These are phyloP conservation scores for Cucumis melo DNA, from an alignment of 306 rosid genomes.

Conservation along the genomic window DNA sequence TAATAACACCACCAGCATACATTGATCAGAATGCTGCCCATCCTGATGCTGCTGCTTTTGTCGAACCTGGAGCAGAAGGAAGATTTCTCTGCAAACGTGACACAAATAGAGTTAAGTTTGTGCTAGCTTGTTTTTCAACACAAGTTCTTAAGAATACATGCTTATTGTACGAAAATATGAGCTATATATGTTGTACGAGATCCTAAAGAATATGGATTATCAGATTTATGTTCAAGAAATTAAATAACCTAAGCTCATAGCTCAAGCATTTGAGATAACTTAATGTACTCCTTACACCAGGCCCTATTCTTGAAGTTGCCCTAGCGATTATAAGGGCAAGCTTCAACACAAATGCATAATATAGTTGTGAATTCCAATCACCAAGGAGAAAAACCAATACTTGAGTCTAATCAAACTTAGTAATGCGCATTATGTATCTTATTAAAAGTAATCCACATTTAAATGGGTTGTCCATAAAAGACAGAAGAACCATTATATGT, in stretches of 20 bases:
- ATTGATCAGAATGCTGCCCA: conserved; percentile 91
- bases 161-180: background rate
- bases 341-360: background rate
- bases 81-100: conserved; percentile 54
- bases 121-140: conserved; percentile 5
- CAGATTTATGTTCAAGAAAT: background rate
- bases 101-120: background rate
- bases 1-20: background rate
- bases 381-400: background rate
- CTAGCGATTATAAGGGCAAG: background rate
- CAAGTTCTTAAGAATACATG: background rate
- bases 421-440: background rate
- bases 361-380: background rate
- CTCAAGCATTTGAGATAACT: too few relatives aligned
- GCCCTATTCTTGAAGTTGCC: background rate
- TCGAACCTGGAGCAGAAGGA: conserved; percentile 52
- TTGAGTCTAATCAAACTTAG: background rate
- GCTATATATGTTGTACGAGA: background rate
- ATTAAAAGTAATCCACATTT: background rate
- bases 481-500: background rate
- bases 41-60: conserved; percentile 60
- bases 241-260: too few relatives aligned
- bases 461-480: background rate
- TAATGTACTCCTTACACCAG: background rate
- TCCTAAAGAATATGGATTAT: background rate